phyloP scores from a whole-genome alignment of 495 filamentous ascomycete species.

The Penicillium diatomitis region DNA sequence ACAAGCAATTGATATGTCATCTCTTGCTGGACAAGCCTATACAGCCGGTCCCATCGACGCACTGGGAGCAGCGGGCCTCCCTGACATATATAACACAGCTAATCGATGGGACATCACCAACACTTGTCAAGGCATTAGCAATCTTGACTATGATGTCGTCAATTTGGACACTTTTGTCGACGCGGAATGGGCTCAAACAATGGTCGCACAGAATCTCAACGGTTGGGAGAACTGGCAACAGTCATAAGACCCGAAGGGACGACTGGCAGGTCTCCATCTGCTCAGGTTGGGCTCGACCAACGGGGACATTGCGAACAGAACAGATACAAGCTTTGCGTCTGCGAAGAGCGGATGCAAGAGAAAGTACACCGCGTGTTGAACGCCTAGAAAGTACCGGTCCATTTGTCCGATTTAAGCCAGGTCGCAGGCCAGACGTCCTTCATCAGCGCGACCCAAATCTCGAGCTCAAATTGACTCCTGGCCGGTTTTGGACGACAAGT shows the following conservation, averaged over 20 bases:
- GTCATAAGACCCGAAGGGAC: conserved; percentile 8
- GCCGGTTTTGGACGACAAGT: too few relatives aligned
- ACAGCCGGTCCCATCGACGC: conserved; percentile 4
- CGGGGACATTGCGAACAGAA: neutral
- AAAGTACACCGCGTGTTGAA: too few relatives aligned
- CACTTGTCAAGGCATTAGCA: conserved; percentile 5
- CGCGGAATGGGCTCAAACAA: conserved; percentile 30
- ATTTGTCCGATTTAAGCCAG: too few relatives aligned
- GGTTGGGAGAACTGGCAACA: conserved; percentile 25
- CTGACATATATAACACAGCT: conserved; percentile 9
- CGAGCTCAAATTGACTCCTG: too few relatives aligned
- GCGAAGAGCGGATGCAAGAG: too few relatives aligned
- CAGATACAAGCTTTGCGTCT: too few relatives aligned
- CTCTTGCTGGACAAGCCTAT: conserved; percentile 9
- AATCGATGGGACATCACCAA: conserved; percentile 21
- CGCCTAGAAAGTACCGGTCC: too few relatives aligned
- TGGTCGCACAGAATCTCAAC: conserved; percentile 8
- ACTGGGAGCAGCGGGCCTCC: conserved; percentile 3
- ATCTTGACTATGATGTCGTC: conserved; percentile 12
- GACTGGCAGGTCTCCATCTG: neutral
- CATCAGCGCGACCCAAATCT: too few relatives aligned
- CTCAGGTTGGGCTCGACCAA: neutral
- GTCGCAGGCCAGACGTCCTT: too few relatives aligned
- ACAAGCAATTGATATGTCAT: conserved; percentile 5
- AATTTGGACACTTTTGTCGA: conserved; percentile 21